Evolutionary conservation across 2,329 filamentous ascomycete species (phyloP).

Genomic region (Aaosphaeria arxii): DNA sequence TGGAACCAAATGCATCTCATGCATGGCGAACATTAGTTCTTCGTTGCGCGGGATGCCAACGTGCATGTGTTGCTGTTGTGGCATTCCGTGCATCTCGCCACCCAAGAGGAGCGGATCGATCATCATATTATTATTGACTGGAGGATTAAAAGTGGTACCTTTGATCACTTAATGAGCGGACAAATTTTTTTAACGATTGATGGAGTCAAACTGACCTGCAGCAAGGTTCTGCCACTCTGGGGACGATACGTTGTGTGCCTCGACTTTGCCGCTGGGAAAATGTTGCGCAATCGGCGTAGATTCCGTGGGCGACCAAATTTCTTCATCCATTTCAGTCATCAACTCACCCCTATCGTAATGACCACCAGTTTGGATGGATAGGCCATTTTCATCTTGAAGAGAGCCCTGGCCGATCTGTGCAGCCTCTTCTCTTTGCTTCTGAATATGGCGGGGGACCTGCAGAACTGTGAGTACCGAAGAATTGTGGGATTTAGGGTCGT

Average conservation of each 20-base stretch:
- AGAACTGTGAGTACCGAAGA: constrained; percentile 3
- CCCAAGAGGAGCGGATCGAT: constrained; percentile 34
- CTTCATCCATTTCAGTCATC: constrained; percentile 34
- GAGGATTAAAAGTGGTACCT: constrained; percentile 26
- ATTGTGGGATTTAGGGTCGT: not conserved
- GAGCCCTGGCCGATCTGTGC: constrained; percentile 20
- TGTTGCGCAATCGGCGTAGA: constrained; percentile 33
- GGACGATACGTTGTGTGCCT: constrained; percentile 19
- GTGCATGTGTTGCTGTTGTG: constrained; percentile 19
- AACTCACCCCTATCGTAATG: constrained; percentile 25
- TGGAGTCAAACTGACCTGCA: constrained; percentile 16
- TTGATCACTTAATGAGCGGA: not conserved
- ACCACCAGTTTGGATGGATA: constrained; percentile 18
- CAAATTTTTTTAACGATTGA: not conserved
- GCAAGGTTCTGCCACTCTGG: constrained; percentile 29
- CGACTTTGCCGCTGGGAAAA: constrained; percentile 22
- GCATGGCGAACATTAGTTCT: constrained; percentile 36
- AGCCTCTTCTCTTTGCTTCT: constrained; percentile 36
- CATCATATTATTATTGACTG: constrained; percentile 33
- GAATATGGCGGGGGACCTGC: constrained; percentile 36
- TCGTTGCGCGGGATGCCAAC: constrained; percentile 29
- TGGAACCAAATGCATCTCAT: constrained; percentile 33
- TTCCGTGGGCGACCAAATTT: constrained; percentile 35
- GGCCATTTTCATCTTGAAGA: constrained; percentile 24
- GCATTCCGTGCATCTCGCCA: constrained; percentile 13